Evolutionary conservation across 2,329 filamentous ascomycete species (phyloP).

Genomic region (Macrophomina phaseolina): DNA sequence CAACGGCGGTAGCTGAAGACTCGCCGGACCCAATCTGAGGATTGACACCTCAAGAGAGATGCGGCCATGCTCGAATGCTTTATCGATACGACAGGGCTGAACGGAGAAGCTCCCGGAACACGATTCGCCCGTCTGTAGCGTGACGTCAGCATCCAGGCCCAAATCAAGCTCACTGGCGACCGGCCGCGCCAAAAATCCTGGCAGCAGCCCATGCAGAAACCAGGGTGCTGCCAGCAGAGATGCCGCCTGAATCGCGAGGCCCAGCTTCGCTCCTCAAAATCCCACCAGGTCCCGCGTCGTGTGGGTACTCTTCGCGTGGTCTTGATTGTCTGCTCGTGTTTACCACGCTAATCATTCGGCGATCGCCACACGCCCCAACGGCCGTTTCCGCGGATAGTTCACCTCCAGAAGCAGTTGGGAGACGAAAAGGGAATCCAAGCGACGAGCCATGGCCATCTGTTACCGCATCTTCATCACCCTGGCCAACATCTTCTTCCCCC

Average conservation of each 20-base stretch:
- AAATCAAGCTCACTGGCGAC: background rate
- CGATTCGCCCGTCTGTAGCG: background rate
- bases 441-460: constrained; percentile 24
- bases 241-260: background rate
- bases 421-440: background rate
- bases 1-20: no score
- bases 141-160: constrained; percentile 4
- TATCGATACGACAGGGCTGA: constrained; percentile 17
- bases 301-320: background rate
- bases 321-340: background rate
- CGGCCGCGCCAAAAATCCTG: background rate
- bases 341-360: background rate
- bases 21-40: no score
- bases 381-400: background rate
- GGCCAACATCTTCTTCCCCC: constrained; percentile 30
- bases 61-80: background rate
- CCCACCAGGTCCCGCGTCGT: background rate
- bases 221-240: background rate
- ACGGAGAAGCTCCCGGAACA: background rate
- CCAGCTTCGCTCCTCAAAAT: background rate
- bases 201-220: constrained; percentile 3
- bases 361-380: background rate
- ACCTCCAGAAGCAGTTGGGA: background rate
- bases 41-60: no score
- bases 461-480: constrained; percentile 29